Base-by-base conservation (phyloP, 2,329 filamentous ascomycete genomes). In the Neonectria ditissima region DNA sequence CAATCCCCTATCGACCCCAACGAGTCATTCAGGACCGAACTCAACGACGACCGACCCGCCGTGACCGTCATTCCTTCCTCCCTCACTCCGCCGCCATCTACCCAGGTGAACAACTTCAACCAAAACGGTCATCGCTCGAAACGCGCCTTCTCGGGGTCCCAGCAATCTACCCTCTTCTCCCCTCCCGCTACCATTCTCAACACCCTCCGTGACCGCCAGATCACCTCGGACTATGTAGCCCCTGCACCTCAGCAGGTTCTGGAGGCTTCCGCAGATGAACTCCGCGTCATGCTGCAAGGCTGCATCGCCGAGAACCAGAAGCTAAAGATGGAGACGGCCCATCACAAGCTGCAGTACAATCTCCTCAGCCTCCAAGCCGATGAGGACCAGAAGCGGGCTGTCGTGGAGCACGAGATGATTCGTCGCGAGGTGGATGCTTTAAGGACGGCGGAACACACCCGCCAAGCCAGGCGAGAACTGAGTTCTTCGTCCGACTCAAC, bases 391-490 rank as follows among this genome's bases (percentile, higher is more conserved):
- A 94, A 97, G 78, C 89, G 94, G 26, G 93, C 95, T 69, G 91
- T 90, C 37, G 94, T 97, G 5, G 95, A 97, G 78, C 92, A 97
- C 72, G 92, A 96, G 68, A 94, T 97, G 87, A 91, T 91, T n/a
- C 88, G 93, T 66, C 87, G 92, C 22, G 94, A 97, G 78, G 91
- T 97, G 20, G 92, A 97, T 65, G 92, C 94, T 13, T 82, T 97
- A 28, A 91, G 94, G 64, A 85, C 86, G 65, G 89, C 89, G 14
- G 92, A 96, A 74, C 87, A 91, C 75, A 87, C 88, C 55, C 87
- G 86, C 55, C 88, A 90, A 64, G 85, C 85, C 4, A 82, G 84
- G 48, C 83, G 82, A 22, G 85, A 89, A 63, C 79, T 86, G 60
- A 84, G 80, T 68, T 79, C 80, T 7, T 83, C 81, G 20, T 81